Conservation (phyloP, 805 yeast genomes). For the Komagataella mondaviorum region DNA sequence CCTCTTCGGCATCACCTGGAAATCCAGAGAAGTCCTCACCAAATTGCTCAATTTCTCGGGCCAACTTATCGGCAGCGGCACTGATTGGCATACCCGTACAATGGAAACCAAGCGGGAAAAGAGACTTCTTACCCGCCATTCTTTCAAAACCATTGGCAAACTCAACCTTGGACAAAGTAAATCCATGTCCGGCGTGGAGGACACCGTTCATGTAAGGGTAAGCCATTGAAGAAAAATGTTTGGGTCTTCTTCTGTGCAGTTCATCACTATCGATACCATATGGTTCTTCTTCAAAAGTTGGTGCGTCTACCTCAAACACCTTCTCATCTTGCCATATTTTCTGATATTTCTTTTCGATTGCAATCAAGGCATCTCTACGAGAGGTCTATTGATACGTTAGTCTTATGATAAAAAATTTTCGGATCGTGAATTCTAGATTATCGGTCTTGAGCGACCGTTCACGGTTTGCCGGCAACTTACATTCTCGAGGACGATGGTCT, state of each 20-base stretch:
- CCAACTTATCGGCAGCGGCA: conserved; percentile 90
- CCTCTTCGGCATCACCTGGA: conserved; percentile 50
- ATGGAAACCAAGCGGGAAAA: conserved; percentile 96
- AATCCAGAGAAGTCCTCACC: conserved; percentile 67
- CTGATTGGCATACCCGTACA: conserved; percentile 99
- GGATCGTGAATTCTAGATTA: neutral
- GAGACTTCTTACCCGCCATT: conserved; percentile 83
- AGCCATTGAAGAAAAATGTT: conserved; percentile 88
- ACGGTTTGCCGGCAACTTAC: neutral
- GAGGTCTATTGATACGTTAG: conserved; percentile 36
- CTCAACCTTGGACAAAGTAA: conserved; percentile 89
- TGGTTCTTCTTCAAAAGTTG: conserved; percentile 53
- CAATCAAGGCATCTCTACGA: conserved; percentile 90
- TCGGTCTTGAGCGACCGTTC: neutral
- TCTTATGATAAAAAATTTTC: neutral
- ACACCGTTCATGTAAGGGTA: conserved; percentile 99
- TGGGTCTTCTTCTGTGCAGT: conserved; percentile 69
- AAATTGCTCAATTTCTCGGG: conserved; percentile 83
- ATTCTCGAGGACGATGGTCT: neutral
- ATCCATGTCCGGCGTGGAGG: conserved; percentile 93
- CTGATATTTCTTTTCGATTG: conserved; percentile 81
- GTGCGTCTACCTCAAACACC: conserved; percentile 81
- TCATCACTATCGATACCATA: conserved; percentile 46
- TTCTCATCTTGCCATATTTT: conserved; percentile 78
- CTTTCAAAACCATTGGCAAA: conserved; percentile 89